These are phyloP conservation scores for Hypoxylon perforatum DNA, from an alignment of 495 filamentous ascomycete species.

Conservation along the genomic window DNA sequence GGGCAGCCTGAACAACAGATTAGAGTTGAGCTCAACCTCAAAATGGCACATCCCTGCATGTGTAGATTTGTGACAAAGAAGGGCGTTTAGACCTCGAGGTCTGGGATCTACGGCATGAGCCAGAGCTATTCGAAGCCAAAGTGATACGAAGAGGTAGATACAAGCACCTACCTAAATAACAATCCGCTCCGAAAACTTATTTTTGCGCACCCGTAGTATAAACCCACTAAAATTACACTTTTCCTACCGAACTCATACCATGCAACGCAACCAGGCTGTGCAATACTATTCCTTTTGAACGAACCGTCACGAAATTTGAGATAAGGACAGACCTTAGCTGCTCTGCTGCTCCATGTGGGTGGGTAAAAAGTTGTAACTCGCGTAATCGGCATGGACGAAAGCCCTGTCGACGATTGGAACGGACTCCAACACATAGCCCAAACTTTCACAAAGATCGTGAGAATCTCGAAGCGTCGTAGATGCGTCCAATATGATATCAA, in stretches of 20 bases:
- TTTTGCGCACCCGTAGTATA: background rate
- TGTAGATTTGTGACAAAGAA: too few species aligned
- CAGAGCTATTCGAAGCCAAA: too few species aligned
- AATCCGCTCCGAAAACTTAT: too few species aligned
- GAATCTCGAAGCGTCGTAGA: constrained; percentile 81
- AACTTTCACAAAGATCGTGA: constrained; percentile 84
- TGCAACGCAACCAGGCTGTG: background rate
- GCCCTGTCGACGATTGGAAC: constrained; percentile 77
- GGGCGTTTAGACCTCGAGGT: too few species aligned
- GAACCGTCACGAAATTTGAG: background rate
- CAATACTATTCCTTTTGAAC: background rate
- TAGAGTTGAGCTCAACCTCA: too few species aligned
- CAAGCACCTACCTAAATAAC: too few species aligned
- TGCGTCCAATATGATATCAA: constrained; percentile 82
- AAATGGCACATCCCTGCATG: too few species aligned
- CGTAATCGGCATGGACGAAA: constrained; percentile 84
- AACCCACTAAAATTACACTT: too few species aligned
- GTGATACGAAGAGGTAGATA: too few species aligned
- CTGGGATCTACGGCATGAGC: too few species aligned
- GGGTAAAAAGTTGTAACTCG: constrained; percentile 77
- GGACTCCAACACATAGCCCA: constrained; percentile 91
- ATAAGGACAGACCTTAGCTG: constrained; percentile 21
- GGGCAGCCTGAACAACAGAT: too few species aligned
- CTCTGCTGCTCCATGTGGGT: constrained; percentile 84
- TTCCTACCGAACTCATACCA: background rate